Evolutionary conservation across 257 asterid genomes (phyloP).

Genomic region (Solanum sparsipilum): DNA sequence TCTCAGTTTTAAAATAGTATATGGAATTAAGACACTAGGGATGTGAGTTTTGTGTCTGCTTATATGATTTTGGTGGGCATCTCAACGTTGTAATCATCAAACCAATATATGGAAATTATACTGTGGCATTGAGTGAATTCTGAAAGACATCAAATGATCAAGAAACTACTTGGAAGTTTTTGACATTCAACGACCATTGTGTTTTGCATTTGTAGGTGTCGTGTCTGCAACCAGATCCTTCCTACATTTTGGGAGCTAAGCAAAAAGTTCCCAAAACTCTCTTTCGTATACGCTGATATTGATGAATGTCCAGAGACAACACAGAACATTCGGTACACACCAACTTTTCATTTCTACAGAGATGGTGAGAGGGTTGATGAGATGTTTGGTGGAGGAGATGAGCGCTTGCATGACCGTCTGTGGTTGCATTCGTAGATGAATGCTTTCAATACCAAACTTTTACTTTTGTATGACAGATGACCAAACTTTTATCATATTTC

Average conservation of each 20-base stretch:
- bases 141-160: not conserved
- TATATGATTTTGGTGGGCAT: not conserved
- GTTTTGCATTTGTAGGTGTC: constrained; percentile 41
- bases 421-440: constrained; percentile 67
- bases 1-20: too few relatives aligned
- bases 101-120: not conserved
- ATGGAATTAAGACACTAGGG: not conserved
- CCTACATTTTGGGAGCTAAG: constrained; percentile 57
- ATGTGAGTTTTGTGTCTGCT: not conserved
- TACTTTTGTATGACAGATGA: not conserved
- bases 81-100: not conserved
- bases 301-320: constrained; percentile 91
- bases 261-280: constrained; percentile 52
- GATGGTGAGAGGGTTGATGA: constrained; percentile 89
- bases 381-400: constrained; percentile 90
- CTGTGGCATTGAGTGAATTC: not conserved
- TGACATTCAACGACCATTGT: not conserved
- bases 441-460: not conserved
- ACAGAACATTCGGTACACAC: constrained; percentile 71
- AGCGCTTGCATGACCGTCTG: constrained; percentile 76
- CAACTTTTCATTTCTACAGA: constrained; percentile 75
- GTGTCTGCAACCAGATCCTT: constrained; percentile 72
- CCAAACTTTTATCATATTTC: not conserved
- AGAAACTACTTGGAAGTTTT: not conserved
- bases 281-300: constrained; percentile 78